A percentile compares a stretch with the other conserved stretches of the same genome.
These are phyloP conservation scores for Paratinospora sagittata DNA, from an alignment of 164 flowering plant species.

Conservation along the genomic window DNA sequence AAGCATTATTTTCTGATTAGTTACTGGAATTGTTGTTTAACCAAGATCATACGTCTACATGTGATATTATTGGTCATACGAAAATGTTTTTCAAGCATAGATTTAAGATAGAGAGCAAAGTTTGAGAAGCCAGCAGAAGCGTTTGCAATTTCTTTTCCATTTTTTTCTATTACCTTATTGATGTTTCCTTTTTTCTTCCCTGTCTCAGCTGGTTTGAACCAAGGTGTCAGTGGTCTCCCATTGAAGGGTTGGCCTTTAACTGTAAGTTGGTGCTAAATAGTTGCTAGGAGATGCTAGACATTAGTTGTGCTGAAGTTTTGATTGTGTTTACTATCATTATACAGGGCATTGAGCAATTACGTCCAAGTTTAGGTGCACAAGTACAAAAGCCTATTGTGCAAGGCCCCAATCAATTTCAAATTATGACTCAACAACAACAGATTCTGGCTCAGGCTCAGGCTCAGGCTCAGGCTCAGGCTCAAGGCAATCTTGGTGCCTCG, in stretches of 20 bases:
- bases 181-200: not conserved
- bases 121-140: too few relatives aligned
- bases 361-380: constrained; percentile 58
- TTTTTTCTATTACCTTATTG: not conserved
- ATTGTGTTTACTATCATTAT: not conserved
- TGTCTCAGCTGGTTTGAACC: constrained; percentile 50
- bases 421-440: constrained; percentile 66
- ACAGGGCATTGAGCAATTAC: constrained; percentile 70
- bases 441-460: constrained; percentile 70
- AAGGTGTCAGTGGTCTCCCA: constrained; percentile 65
- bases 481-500: constrained; percentile 56
- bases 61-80: too few relatives aligned
- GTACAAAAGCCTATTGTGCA: constrained; percentile 62
- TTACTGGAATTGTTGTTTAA: too few relatives aligned
- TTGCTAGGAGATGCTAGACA: not conserved
- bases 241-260: constrained; percentile 88
- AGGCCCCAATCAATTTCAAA: constrained; percentile 54
- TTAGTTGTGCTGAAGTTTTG: not conserved
- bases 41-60: too few relatives aligned
- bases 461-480: constrained; percentile 79
- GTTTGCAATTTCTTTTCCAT: not conserved
- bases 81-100: too few relatives aligned
- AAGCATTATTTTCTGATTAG: too few relatives aligned
- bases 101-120: too few relatives aligned
- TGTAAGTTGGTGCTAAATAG: constrained; percentile 38